phyloP scores from a whole-genome alignment of 2,329 filamentous ascomycete genomes.

The Xylariales sp. region DNA sequence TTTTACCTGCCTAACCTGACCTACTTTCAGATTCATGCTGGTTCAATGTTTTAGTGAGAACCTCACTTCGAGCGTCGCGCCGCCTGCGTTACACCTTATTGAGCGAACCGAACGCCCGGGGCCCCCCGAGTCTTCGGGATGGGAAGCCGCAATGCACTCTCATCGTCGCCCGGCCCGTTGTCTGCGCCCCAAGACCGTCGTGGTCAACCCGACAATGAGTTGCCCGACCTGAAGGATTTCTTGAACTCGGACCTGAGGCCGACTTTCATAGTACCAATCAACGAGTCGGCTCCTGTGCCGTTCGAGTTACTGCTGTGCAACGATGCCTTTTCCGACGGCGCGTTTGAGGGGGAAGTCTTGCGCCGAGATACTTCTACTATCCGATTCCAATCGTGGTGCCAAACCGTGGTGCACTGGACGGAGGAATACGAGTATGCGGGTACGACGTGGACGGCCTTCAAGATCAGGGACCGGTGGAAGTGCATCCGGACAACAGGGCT shows the following conservation, averaged over 20 bases:
- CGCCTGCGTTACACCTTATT: too few species aligned
- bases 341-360: neutral
- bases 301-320: conserved; percentile 6
- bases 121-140: too few species aligned
- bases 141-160: too few species aligned
- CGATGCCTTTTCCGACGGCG: neutral
- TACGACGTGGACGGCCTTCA: conserved; percentile 9
- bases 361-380: neutral
- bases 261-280: conserved; percentile 8
- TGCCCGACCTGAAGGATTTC: conserved; percentile 6
- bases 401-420: conserved; percentile 7
- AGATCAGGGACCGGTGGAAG: conserved; percentile 7
- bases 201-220: too few species aligned
- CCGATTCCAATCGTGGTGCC: conserved; percentile 8
- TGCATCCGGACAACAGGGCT: conserved; percentile 1
- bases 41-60: too few species aligned
- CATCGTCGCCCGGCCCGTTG: too few species aligned
- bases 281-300: neutral
- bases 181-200: too few species aligned
- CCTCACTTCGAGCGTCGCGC: too few species aligned
- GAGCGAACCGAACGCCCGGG: too few species aligned
- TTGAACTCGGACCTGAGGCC: conserved; percentile 10
- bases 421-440: conserved; percentile 6
- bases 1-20: too few species aligned
- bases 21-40: too few species aligned